Conservation (phyloP, 169 alveolate genomes). For the Perkinsus chesapeaki region DNA sequence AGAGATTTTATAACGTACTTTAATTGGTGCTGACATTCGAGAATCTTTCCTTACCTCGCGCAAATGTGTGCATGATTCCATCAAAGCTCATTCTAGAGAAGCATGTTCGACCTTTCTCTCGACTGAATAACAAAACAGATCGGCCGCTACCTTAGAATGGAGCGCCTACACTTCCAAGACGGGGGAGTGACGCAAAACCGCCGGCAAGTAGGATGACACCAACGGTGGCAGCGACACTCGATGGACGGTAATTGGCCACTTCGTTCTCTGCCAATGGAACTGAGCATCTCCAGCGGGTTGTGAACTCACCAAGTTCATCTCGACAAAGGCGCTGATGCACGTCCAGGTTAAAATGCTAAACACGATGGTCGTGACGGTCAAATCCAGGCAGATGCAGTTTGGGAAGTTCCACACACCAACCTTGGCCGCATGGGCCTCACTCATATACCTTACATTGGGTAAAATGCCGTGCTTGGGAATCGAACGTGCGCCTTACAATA, state of each 20-base stretch:
- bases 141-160: neutral
- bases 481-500: neutral
- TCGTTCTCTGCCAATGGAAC: neutral
- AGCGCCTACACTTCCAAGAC: neutral
- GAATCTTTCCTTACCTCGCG: neutral
- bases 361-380: neutral
- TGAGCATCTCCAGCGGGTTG: neutral
- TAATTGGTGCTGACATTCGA: no score
- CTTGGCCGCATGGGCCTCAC: neutral
- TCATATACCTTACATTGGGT: neutral
- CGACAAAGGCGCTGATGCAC: neutral
- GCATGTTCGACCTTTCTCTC: neutral
- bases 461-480: neutral
- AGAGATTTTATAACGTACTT: no score
- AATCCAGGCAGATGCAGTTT: neutral
- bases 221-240: neutral
- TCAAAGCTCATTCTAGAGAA: neutral
- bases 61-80: neutral
- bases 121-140: neutral
- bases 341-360: neutral
- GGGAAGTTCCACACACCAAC: neutral
- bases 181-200: neutral
- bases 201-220: neutral
- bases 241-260: neutral
- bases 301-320: neutral